Percentiles rank a stretch among this genome's conserved stretches.
Conservation (phyloP, 345 rosid genomes). For the Citrus trifoliata region DNA sequence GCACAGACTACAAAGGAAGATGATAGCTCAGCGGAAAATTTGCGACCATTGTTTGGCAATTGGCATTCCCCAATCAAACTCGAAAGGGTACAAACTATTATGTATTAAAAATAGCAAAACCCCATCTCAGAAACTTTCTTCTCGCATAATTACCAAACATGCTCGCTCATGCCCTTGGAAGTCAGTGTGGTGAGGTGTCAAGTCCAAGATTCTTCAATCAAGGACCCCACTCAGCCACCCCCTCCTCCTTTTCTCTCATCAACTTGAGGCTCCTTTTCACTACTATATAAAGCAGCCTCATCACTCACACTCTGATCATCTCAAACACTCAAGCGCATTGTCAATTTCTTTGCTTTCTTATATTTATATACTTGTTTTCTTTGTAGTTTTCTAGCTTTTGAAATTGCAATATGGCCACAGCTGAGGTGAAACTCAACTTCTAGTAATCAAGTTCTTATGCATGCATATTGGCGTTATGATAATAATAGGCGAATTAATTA, state of each 20-base stretch:
- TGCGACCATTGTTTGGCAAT: constrained; percentile 19
- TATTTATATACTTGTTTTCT: not conserved
- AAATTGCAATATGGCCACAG: not conserved
- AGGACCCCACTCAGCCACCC: not conserved
- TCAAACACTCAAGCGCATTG: not conserved
- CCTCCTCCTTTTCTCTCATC: not conserved
- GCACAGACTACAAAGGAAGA: constrained; percentile 20
- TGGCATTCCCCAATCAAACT: not conserved
- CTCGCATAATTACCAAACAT: constrained; percentile 25
- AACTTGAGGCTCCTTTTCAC: not conserved
- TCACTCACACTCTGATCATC: constrained; percentile 21
- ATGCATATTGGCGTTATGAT: not conserved
- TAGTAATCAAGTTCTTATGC: not conserved
- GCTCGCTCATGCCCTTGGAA: constrained; percentile 14
- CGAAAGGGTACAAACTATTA: not conserved
- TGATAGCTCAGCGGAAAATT: constrained; percentile 19
- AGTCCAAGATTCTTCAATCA: constrained; percentile 33
- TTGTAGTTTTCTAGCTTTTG: not conserved
- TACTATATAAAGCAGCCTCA: constrained; percentile 37
- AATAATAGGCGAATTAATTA: not conserved
- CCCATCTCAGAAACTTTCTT: not conserved
- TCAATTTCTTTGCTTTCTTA: not conserved
- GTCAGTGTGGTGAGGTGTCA: constrained; percentile 40
- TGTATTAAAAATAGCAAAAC: not conserved
- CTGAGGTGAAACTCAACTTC: not conserved